These are phyloP conservation scores for Leptographium wingfieldii DNA, from an alignment of 2,329 filamentous ascomycete species.

Conservation along the genomic window DNA sequence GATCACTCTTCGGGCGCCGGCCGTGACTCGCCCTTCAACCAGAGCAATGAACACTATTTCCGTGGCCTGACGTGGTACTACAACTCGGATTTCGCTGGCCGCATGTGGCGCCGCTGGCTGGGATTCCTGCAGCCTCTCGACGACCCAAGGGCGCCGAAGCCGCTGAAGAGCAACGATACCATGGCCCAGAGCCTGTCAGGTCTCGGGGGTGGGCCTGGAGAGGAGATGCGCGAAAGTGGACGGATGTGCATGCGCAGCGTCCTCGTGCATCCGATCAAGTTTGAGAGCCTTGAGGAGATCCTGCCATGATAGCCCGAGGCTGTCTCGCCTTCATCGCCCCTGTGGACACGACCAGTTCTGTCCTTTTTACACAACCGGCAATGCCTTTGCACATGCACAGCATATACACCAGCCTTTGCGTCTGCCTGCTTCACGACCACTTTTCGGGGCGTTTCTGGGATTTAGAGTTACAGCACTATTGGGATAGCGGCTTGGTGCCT, in stretches of 20 bases:
- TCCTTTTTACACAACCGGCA: not conserved
- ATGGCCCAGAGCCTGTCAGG: not conserved
- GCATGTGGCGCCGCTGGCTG: constrained; percentile 72
- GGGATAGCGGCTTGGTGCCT: not conserved
- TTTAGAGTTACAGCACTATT: not conserved
- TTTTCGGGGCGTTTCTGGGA: not conserved
- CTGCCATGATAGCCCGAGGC: not conserved
- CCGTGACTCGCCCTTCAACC: constrained; percentile 45
- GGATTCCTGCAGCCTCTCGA: constrained; percentile 35
- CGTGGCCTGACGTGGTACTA: constrained; percentile 77
- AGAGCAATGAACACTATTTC: constrained; percentile 69
- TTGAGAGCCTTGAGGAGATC: constrained; percentile 27
- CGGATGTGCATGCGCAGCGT: constrained; percentile 70
- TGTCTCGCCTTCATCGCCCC: not conserved
- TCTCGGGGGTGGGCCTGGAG: constrained; percentile 30
- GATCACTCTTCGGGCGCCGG: constrained; percentile 53
- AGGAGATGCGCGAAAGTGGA: constrained; percentile 39
- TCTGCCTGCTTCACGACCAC: not conserved
- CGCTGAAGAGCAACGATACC: constrained; percentile 28
- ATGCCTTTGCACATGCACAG: not conserved
- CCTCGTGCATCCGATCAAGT: constrained; percentile 72
- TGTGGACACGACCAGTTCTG: not conserved
- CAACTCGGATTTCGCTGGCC: constrained; percentile 61
- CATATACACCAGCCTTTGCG: not conserved
- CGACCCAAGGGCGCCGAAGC: constrained; percentile 5